These are phyloP conservation scores for Cryptococcus amylolentus DNA, from an alignment of 1,284 basidiomycete species.

Conservation along the genomic window DNA sequence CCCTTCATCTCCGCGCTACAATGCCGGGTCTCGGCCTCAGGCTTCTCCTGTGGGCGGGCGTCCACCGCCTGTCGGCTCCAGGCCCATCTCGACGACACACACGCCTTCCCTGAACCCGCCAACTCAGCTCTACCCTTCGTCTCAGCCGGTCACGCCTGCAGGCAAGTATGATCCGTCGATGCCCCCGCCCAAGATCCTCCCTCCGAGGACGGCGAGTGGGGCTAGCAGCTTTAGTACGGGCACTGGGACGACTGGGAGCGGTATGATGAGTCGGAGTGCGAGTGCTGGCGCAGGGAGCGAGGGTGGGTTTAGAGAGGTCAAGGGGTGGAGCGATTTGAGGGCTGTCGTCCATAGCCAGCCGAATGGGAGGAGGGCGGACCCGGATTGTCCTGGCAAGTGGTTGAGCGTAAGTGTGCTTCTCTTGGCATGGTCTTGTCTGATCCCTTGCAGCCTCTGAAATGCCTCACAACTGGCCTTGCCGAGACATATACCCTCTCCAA, in stretches of 20 bases:
- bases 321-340: conserved; percentile 36
- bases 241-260: not conserved
- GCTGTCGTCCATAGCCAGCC: conserved; percentile 34
- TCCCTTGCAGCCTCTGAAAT: conserved; percentile 67
- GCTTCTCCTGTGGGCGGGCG: conserved; percentile 17
- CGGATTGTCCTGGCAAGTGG: conserved; percentile 39
- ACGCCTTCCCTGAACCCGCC: not conserved
- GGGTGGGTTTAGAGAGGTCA: conserved; percentile 41
- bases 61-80: conserved; percentile 10
- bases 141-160: conserved; percentile 39
- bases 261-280: not conserved
- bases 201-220: conserved; percentile 2
- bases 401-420: conserved; percentile 39
- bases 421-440: not conserved
- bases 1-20: not conserved
- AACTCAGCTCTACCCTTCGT: conserved; percentile 28
- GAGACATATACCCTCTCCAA: conserved; percentile 92
- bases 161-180: conserved; percentile 16
- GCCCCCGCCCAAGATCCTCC: conserved; percentile 16
- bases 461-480: conserved; percentile 77
- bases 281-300: not conserved
- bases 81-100: conserved; percentile 3
- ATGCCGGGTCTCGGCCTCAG: conserved; percentile 3
- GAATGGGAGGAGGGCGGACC: conserved; percentile 43
- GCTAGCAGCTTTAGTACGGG: not conserved